Evolutionary conservation across 345 rosid genomes (phyloP).

Genomic region (Brassica juncea): DNA sequence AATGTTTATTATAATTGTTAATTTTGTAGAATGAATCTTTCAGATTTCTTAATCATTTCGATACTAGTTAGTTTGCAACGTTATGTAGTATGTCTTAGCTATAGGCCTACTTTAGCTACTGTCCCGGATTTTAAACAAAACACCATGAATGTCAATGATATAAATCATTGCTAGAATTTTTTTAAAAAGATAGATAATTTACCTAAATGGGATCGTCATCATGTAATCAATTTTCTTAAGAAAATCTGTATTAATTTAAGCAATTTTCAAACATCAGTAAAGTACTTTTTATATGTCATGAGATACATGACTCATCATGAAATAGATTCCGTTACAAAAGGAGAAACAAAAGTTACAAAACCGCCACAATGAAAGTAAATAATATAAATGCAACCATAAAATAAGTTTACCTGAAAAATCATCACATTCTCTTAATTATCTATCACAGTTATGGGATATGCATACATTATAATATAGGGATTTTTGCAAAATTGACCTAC

Average conservation of each 20-base stretch:
- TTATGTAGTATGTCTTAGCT: neutral
- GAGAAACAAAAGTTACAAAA: constrained; percentile 29
- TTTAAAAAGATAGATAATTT: neutral
- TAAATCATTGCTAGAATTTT: neutral
- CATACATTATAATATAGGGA: neutral
- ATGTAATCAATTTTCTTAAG: neutral
- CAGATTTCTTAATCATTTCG: neutral
- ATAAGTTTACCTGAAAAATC: neutral
- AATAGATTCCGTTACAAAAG: constrained; percentile 34
- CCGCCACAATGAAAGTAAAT: constrained; percentile 18
- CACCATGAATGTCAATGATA: constrained; percentile 18
- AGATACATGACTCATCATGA: constrained; percentile 29
- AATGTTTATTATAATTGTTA: neutral
- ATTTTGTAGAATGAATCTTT: neutral
- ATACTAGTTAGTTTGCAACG: neutral
- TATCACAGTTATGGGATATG: neutral
- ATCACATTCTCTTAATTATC: neutral
- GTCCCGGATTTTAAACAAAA: neutral
- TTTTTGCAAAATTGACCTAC: too few relatives aligned
- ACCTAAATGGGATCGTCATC: constrained; percentile 12
- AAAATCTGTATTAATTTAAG: constrained; percentile 5
- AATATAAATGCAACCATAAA: constrained; percentile 7
- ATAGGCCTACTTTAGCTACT: neutral
- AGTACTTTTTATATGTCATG: constrained; percentile 29
- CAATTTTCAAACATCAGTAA: constrained; percentile 16